Base-by-base conservation (phyloP, 495 filamentous ascomycete genomes). In the Umbilicaria muhlenbergii region DNA sequence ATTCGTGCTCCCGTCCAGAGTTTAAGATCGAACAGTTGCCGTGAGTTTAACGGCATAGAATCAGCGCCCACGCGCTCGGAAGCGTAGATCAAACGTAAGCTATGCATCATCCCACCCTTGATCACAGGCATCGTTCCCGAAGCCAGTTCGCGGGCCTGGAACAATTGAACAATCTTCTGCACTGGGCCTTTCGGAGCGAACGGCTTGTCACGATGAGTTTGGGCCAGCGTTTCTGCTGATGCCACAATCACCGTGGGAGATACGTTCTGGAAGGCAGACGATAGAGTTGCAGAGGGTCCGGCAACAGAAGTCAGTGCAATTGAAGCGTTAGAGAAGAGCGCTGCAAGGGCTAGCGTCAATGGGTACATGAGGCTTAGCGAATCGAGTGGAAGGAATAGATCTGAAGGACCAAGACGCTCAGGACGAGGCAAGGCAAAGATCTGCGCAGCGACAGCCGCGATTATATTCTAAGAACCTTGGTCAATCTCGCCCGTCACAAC, bases 301-400 rank as follows among this genome's bases (percentile, higher is more conserved):
- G 84, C 81, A 16, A 91, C 86, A 2, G 86, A 86, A 55, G 84
- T 95, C 48, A 99, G 73, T 19, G 88, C 91, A 15, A 96, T 67
- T 0, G 86, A 86, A 32, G 85, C 73, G 53, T 89, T 86, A 17
- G 75, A 81, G 59, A 72, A 88, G 5, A 99, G 73, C 0, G 89
- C 87, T 17, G 79, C 78, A 46, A 96, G 70, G 13, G 86, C 84
- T 39, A 87, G 71, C 38, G 78, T 73, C 13, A 96, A 73, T 2
- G 85, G 71, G 60, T 93, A 92, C 0, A 78, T 77, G 37, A 78
- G 70, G 2, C 80, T 80, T 17, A 96, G 76, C 2, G 81, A 78
- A 48, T 89, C 85, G 34, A 84, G 85, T 0, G 89, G 80, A n/a
- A 95, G 72, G 56, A 99, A 85, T 19, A 93, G 64, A 53, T 99